These are phyloP conservation scores for Didymella keratinophila DNA, from an alignment of 2,329 filamentous ascomycete species.

Conservation along the genomic window DNA sequence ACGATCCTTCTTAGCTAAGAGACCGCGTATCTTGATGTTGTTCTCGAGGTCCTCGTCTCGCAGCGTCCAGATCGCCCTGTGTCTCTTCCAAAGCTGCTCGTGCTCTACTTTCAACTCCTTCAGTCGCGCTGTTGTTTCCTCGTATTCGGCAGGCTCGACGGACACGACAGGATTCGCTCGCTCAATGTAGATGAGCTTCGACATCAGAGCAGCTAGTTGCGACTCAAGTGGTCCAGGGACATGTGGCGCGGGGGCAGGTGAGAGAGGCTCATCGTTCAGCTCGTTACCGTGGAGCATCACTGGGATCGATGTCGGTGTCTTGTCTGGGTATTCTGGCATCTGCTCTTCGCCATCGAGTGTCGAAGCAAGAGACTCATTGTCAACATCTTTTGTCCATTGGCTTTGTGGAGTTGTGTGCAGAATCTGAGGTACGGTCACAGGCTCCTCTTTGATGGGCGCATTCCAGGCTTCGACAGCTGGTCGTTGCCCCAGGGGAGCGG, in stretches of 20 bases:
- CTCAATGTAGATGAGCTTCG: slow-evolving; percentile 49
- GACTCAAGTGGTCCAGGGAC: slow-evolving; percentile 48
- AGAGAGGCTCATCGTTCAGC: slow-evolving; percentile 28
- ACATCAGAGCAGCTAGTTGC: slow-evolving; percentile 49
- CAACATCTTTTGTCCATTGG: slow-evolving; percentile 34
- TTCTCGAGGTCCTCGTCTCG: slow-evolving; percentile 55
- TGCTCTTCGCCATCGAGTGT: slow-evolving; percentile 46
- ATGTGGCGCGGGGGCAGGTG: slow-evolving; percentile 33
- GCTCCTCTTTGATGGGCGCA: slow-evolving; percentile 13
- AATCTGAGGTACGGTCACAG: slow-evolving; percentile 24
- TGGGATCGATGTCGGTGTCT: slow-evolving; percentile 37
- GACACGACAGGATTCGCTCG: slow-evolving; percentile 44
- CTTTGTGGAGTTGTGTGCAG: slow-evolving; percentile 24
- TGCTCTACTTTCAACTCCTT: slow-evolving; percentile 50
- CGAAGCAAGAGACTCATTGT: slow-evolving; percentile 42
- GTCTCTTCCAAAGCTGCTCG: slow-evolving; percentile 44
- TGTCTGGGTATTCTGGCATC: slow-evolving; percentile 36
- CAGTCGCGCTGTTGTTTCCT: slow-evolving; percentile 41
- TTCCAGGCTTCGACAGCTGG: slow-evolving; percentile 28
- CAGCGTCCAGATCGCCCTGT: slow-evolving; percentile 53
- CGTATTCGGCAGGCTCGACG: slow-evolving; percentile 50
- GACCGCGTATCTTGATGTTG: slow-evolving; percentile 52
- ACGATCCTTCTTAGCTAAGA: slow-evolving; percentile 52
- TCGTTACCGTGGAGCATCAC: slow-evolving; percentile 22
- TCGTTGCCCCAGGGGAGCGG: slow-evolving; percentile 2